Conservation (phyloP, 768 basidiomycete genomes). For the Macrocybe gigantea region DNA sequence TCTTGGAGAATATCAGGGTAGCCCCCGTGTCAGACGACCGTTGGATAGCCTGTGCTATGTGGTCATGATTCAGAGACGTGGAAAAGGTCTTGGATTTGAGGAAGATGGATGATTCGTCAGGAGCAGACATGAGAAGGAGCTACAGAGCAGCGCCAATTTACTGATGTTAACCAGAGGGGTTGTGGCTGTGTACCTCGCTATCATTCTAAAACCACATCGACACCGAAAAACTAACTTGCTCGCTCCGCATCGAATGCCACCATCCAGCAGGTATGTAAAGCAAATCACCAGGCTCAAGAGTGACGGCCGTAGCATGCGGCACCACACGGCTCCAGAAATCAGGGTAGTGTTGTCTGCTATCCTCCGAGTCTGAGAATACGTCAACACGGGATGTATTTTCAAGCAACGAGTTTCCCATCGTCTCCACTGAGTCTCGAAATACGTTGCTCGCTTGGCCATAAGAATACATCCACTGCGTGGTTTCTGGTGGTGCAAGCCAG, state of each 20-base stretch:
- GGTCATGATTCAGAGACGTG: conserved; percentile 44
- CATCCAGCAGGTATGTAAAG: conserved; percentile 88
- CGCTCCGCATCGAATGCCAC: conserved; percentile 92
- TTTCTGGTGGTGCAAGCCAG: conserved; percentile 80
- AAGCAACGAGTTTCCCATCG: conserved; percentile 41
- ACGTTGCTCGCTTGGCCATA: conserved; percentile 19
- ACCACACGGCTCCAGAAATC: conserved; percentile 53
- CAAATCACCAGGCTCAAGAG: conserved; percentile 77
- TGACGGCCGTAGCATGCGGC: conserved; percentile 52
- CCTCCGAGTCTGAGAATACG: conserved; percentile 46
- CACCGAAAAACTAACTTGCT: conserved; percentile 77
- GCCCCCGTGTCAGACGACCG: conserved; percentile 72
- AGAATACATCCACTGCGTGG: conserved; percentile 55
- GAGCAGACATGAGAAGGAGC: not conserved
- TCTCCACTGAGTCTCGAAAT: conserved; percentile 30
- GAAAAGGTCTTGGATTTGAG: conserved; percentile 7
- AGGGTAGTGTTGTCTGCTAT: conserved; percentile 27
- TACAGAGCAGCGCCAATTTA: not conserved
- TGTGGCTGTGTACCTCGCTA: not conserved
- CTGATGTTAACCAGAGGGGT: conserved; percentile 7
- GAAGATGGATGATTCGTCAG: too few relatives aligned
- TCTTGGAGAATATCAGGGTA: conserved; percentile 81
- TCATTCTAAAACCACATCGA: conserved; percentile 80
- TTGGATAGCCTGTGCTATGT: conserved; percentile 59
- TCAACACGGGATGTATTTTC: conserved; percentile 82